Conservation (phyloP, 805 yeast species). For the Candida saitoana region DNA sequence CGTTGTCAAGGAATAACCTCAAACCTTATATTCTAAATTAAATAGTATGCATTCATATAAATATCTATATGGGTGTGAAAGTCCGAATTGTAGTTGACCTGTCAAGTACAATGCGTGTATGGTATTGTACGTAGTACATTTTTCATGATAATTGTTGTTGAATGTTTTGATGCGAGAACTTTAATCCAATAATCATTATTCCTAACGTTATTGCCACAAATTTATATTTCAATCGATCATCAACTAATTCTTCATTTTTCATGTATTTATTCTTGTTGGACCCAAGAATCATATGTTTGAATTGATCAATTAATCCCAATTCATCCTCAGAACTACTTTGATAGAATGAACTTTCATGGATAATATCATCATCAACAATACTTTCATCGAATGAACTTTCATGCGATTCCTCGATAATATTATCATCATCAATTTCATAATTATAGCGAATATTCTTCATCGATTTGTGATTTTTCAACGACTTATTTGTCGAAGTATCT, state of each 20-base stretch:
- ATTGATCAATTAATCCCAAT: constrained; percentile 30
- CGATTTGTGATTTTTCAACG: constrained; percentile 5
- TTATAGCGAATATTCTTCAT: constrained; percentile 6
- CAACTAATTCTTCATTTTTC: constrained; percentile 25
- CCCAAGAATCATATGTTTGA: constrained; percentile 33
- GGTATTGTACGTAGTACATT: not conserved
- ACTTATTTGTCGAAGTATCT: constrained; percentile 13
- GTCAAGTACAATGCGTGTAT: not conserved
- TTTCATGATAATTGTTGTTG: constrained; percentile 1
- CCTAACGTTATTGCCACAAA: constrained; percentile 41
- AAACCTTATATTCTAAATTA: no score
- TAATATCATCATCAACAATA: constrained; percentile 8
- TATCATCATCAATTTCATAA: constrained; percentile 3
- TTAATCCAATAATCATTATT: constrained; percentile 36
- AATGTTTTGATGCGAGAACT: constrained; percentile 25
- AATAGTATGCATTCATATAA: not conserved
- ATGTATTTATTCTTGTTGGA: constrained; percentile 5
- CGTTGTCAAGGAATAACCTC: no score
- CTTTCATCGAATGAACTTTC: not conserved
- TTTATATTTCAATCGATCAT: constrained; percentile 39
- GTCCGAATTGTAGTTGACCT: not conserved
- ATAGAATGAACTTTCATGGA: not conserved
- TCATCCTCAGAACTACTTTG: constrained; percentile 13
- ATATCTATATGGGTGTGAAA: not conserved
- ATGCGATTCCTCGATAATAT: not conserved